A percentile compares a stretch with the other conserved stretches of the same genome.
phyloP scores from a whole-genome alignment of 108 stramenopile species.

The Cyclotella distinguenda region DNA sequence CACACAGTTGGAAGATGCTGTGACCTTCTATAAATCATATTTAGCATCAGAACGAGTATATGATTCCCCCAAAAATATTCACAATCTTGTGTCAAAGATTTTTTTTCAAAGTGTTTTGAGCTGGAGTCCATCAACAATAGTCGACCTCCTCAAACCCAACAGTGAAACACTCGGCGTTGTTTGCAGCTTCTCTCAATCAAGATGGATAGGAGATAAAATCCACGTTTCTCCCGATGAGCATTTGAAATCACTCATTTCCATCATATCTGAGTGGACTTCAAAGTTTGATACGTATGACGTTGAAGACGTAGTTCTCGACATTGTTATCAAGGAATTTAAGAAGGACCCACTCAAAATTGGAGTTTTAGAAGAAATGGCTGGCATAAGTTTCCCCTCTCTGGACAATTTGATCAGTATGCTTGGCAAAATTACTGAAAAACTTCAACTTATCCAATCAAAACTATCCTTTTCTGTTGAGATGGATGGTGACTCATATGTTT shows the following conservation, averaged over 20 bases:
- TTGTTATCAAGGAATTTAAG: neutral
- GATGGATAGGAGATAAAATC: neutral
- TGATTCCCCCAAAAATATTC: neutral
- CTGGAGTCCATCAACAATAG: constrained; percentile 9
- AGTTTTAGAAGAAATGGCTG: neutral
- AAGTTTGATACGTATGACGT: neutral
- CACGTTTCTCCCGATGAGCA: neutral
- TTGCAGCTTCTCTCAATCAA: neutral
- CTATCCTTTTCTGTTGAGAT: neutral
- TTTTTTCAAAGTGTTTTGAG: constrained; percentile 4
- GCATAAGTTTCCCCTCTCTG: neutral
- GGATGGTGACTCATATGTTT: neutral
- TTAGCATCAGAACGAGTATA: no score
- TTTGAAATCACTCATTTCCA: neutral
- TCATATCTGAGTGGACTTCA: neutral
- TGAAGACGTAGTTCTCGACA: neutral
- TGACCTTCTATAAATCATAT: neutral
- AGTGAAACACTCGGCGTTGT: neutral
- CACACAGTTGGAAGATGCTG: constrained; percentile 7
- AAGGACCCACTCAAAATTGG: no score
- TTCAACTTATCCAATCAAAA: constrained; percentile 6
- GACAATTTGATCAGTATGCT: neutral
- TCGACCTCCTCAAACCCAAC: constrained; percentile 2
- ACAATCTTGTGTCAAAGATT: constrained; percentile 4
- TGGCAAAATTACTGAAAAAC: neutral